Percentiles rank a stretch among this genome's conserved stretches.
phyloP scores from a whole-genome alignment of 139 green algal species.

The Spirogloea muscicola region DNA sequence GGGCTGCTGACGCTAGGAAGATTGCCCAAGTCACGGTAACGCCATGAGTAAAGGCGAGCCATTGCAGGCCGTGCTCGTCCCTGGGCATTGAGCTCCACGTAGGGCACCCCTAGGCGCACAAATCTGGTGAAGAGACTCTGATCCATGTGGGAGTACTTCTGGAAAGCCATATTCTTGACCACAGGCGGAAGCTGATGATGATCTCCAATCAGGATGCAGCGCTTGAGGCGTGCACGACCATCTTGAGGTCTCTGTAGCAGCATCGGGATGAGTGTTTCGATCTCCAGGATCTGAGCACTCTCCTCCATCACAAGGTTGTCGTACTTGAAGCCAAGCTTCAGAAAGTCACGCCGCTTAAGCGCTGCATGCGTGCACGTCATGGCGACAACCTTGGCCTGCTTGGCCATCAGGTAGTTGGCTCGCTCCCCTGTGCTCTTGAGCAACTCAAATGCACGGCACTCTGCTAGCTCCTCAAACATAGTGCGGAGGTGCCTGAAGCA shows the following conservation, averaged over 20 bases:
- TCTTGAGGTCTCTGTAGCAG: slow-evolving; percentile 56
- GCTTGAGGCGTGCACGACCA: slow-evolving; percentile 66
- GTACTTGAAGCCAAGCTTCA: slow-evolving; percentile 90
- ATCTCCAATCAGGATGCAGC: slow-evolving; percentile 89
- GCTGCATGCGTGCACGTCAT: slow-evolving; percentile 99
- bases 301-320: slow-evolving; percentile 99
- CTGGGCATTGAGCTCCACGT: slow-evolving; percentile 89
- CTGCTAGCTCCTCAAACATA: slow-evolving; percentile 93
- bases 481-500: slow-evolving; percentile 84
- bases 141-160: slow-evolving; percentile 87
- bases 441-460: slow-evolving; percentile 95
- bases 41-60: slow-evolving; percentile 94
- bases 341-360: slow-evolving; percentile 91
- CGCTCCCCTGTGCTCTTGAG: slow-evolving; percentile 82
- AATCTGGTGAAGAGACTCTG: slow-evolving; percentile 95
- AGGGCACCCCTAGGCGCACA: slow-evolving; percentile 87
- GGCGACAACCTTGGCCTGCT: slow-evolving; percentile 96
- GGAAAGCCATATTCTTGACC: slow-evolving; percentile 94
- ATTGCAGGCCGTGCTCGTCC: slow-evolving; percentile 80
- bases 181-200: slow-evolving; percentile 98
- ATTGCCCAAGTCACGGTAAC: slow-evolving; percentile 83
- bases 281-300: slow-evolving; percentile 92
- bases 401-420: slow-evolving; percentile 94
- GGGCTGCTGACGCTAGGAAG: slow-evolving; percentile 67
- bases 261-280: slow-evolving; percentile 99